phyloP scores from a whole-genome alignment of 148 eudicot species.

The Silene latifolia region DNA sequence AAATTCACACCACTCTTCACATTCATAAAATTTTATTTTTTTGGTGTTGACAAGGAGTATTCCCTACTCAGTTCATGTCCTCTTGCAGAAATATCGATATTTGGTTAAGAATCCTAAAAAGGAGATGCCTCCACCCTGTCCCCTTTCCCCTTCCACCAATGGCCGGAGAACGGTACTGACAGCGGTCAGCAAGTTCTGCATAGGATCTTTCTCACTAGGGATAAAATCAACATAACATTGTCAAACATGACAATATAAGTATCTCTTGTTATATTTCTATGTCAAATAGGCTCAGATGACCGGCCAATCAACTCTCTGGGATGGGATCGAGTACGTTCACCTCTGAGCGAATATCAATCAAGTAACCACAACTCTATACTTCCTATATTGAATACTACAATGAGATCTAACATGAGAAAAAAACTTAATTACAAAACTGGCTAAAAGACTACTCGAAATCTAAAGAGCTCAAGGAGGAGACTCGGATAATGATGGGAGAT shows the following conservation, averaged over 20 bases:
- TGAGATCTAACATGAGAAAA: neutral
- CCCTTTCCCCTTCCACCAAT: neutral
- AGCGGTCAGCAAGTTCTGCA: neutral
- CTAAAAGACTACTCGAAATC: constrained; percentile 16
- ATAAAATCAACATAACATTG: neutral
- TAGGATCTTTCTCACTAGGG: neutral
- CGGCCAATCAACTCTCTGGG: neutral
- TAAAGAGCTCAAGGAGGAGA: constrained; percentile 15
- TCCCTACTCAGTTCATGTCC: neutral
- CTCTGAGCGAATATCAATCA: constrained; percentile 3
- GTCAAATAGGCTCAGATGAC: neutral
- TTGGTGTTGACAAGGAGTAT: too few relatives aligned
- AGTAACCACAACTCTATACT: constrained; percentile 18
- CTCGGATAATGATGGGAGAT: constrained; percentile 5
- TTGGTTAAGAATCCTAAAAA: neutral
- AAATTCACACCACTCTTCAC: neutral
- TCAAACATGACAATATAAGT: neutral
- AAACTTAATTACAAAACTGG: constrained; percentile 32
- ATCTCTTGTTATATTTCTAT: neutral
- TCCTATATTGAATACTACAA: constrained; percentile 12
- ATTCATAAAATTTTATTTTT: too few relatives aligned
- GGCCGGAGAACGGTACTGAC: neutral
- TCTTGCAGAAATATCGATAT: neutral
- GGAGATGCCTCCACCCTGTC: neutral
- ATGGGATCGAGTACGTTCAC: neutral